Base-by-base conservation (phyloP, 2,329 filamentous ascomycete genomes). In the Colletotrichum orbiculare region DNA sequence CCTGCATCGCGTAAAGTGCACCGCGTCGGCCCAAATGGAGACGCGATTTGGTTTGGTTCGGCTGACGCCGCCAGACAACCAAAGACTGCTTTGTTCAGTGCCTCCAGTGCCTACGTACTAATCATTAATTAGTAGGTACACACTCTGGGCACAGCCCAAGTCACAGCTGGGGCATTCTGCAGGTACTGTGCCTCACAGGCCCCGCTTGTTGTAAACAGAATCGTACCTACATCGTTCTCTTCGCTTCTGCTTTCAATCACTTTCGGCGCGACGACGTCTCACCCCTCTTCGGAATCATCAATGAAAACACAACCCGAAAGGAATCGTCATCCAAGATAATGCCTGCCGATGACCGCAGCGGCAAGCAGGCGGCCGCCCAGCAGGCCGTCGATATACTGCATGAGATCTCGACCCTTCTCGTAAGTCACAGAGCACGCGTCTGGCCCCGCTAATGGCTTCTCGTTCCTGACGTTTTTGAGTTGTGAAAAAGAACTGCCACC, bases 361-460 rank as follows among this genome's bases (percentile, higher is more conserved):
- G 88, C 66, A 93, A 93, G 78, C 90, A 92, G 76, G 87, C 87
- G 70, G 91, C 91, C 34, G 92, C 92, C 15, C 90, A 93, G 71
- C 91, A 95, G 73, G 92, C 91, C 55, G 91, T 96, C 68, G 91
- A 94, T 75, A 93, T 95, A 52, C 85, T 94, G 37, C 88, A 93
- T 71, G 92, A 96, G 75, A 95, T 96, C 69, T 91, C 95, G 54
- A 96, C 92, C 46, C 90, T 99, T 58, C 85, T 99, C 69, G 95
- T 97, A 81, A 71, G 87, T 81, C 45, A 25, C 47, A 25, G 25
- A 25, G 25, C 25, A 25, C 25, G 2, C 4, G 25, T 25, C 25
- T 25, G 25, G 25, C 25, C 25, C 25, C 25, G 25, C 25, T 25
- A 5, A 25, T 25, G 25, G 25, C 25, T 25, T 25, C 25, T 25